Percentiles rank a stretch among this genome's conserved stretches.
Evolutionary conservation across 208 protist species (phyloP).

Genomic region (Acanthamoeba divionensis): DNA sequence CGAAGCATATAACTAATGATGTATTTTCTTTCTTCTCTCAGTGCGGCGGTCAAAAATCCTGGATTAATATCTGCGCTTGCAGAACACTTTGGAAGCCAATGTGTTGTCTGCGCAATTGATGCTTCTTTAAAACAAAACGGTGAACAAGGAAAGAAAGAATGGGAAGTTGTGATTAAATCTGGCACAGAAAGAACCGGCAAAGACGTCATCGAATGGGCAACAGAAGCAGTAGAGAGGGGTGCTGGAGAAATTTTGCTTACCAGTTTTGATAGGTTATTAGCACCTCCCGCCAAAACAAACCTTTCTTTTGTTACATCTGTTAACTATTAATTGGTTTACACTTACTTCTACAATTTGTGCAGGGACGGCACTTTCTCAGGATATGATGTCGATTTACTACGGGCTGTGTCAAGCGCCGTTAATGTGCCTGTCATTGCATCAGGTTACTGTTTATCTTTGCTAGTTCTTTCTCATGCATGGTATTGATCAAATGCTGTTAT

Average conservation of each 20-base stretch:
- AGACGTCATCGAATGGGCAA: slow-evolving; percentile 59
- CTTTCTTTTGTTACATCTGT: background rate
- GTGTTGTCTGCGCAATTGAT: slow-evolving; percentile 59
- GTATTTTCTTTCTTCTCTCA: background rate
- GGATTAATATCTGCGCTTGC: slow-evolving; percentile 38
- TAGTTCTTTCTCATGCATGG: background rate
- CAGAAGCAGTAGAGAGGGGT: slow-evolving; percentile 34
- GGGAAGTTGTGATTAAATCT: slow-evolving; percentile 52
- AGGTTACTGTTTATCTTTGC: background rate
- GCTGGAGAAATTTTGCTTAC: slow-evolving; percentile 65
- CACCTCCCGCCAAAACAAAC: background rate
- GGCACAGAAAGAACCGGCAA: slow-evolving; percentile 54
- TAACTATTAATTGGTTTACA: background rate
- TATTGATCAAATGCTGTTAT: too few relatives aligned
- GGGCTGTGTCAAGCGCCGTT: slow-evolving; percentile 41
- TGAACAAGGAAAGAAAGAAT: slow-evolving; percentile 21
- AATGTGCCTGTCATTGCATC: slow-evolving; percentile 63
- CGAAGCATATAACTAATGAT: background rate
- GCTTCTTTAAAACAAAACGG: background rate
- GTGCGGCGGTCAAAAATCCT: slow-evolving; percentile 52
- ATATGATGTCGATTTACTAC: slow-evolving; percentile 58
- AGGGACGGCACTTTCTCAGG: slow-evolving; percentile 42
- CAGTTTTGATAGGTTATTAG: slow-evolving; percentile 21
- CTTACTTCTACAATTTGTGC: background rate
- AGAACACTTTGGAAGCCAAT: slow-evolving; percentile 51